Evolutionary conservation across 1,139 yeast species (phyloP).

Genomic region (Blastobotrys aristatus): DNA sequence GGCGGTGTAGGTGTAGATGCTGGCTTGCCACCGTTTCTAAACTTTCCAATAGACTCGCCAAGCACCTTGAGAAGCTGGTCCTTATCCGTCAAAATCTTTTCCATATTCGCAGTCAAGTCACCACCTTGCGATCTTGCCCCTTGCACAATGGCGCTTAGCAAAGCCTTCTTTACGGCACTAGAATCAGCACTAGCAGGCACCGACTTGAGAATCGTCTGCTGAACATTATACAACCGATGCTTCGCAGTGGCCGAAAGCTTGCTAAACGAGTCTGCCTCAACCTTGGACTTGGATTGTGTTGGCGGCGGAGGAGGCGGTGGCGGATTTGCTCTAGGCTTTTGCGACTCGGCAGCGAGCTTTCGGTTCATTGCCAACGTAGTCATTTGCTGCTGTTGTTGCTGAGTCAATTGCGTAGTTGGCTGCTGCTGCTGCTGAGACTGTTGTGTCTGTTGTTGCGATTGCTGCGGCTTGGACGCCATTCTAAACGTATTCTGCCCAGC

Average conservation of each 20-base stretch:
- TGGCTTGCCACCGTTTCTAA: not conserved
- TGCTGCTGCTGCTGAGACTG: not conserved
- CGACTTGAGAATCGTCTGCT: constrained; percentile 1
- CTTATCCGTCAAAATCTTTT: constrained; percentile 67
- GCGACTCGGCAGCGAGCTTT: not conserved
- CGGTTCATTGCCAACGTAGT: not conserved
- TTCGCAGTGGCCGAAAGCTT: not conserved
- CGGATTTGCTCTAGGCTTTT: constrained; percentile 11
- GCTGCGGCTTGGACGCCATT: constrained; percentile 14
- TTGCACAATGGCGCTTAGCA: constrained; percentile 81
- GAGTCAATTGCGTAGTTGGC: not conserved
- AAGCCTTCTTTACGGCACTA: constrained; percentile 79
- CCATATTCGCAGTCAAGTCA: constrained; percentile 59
- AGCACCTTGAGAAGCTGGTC: constrained; percentile 26
- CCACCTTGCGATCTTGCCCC: constrained; percentile 83
- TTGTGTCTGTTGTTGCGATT: not conserved
- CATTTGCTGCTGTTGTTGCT: not conserved
- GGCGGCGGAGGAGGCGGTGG: constrained; percentile 16
- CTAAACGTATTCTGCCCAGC: constrained; percentile 27
- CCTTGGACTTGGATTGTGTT: constrained; percentile 1
- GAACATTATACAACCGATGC: not conserved
- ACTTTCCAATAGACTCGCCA: not conserved
- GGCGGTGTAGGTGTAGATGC: not conserved
- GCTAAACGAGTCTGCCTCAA: not conserved
- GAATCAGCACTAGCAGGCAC: constrained; percentile 26